These are phyloP conservation scores for Typha latifolia DNA, from an alignment of 176 grass and related monocot genomes.

Conservation along the genomic window DNA sequence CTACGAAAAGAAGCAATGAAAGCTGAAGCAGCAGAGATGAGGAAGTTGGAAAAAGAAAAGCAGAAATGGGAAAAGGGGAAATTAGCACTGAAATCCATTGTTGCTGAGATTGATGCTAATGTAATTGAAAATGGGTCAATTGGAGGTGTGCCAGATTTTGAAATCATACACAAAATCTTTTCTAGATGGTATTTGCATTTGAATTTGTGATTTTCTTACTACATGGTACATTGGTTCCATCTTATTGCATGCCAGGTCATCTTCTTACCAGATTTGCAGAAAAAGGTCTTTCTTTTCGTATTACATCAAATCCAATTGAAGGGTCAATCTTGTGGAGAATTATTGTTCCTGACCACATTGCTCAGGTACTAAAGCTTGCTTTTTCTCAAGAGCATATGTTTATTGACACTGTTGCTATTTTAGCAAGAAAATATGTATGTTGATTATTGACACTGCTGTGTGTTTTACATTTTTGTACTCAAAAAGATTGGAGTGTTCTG, in stretches of 20 bases:
- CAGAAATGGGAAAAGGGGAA: slow-evolving; percentile 70
- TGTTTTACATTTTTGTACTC: too few species aligned
- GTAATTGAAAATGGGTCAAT: slow-evolving; percentile 49
- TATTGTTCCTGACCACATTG: slow-evolving; percentile 44
- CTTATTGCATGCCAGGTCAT: slow-evolving; percentile 25
- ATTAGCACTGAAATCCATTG: slow-evolving; percentile 54
- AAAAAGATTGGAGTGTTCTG: too few species aligned
- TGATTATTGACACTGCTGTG: too few species aligned
- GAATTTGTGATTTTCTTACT: slow-evolving; percentile 5
- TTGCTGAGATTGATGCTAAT: slow-evolving; percentile 47
- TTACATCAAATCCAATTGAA: slow-evolving; percentile 38
- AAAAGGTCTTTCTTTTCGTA: slow-evolving; percentile 31
- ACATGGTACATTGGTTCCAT: background rate
- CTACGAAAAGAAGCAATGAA: slow-evolving; percentile 52
- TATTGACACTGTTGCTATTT: too few species aligned
- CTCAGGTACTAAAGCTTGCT: slow-evolving; percentile 14
- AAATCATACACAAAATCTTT: slow-evolving; percentile 4
- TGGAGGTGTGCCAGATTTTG: slow-evolving; percentile 41
- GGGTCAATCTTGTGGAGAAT: slow-evolving; percentile 78
- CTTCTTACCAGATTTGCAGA: slow-evolving; percentile 53
- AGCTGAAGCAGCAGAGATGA: slow-evolving; percentile 39
- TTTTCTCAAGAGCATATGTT: too few species aligned
- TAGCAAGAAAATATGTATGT: too few species aligned
- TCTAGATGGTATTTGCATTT: background rate
- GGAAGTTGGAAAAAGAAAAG: slow-evolving; percentile 55